phyloP scores from a whole-genome alignment of 148 eudicot genomes.

The Chenopodium formosanum region DNA sequence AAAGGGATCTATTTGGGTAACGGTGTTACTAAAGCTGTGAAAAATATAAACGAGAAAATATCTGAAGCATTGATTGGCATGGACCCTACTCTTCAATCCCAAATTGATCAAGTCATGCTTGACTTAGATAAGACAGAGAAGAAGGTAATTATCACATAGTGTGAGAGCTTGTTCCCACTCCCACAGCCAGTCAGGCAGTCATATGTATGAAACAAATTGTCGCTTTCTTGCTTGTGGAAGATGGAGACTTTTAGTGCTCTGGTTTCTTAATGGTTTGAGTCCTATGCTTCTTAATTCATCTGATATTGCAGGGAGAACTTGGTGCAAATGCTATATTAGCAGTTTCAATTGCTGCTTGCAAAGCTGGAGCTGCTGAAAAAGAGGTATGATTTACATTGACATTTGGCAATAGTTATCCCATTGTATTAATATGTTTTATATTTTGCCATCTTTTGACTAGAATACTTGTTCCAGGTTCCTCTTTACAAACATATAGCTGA shows the following conservation, averaged over 20 bases:
- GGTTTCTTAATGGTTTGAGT: neutral
- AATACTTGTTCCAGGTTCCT: conserved; percentile 59
- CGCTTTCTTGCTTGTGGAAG: neutral
- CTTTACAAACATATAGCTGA: conserved; percentile 93
- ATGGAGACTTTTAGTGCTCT: neutral
- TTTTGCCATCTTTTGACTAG: conserved; percentile 10
- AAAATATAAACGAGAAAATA: conserved; percentile 86
- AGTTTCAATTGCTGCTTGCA: conserved; percentile 97
- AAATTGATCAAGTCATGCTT: conserved; percentile 95
- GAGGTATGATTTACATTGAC: conserved; percentile 48
- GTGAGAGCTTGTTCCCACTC: neutral
- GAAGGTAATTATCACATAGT: conserved; percentile 52
- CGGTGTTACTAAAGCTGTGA: conserved; percentile 82
- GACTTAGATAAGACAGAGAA: conserved; percentile 98
- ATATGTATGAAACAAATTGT: neutral
- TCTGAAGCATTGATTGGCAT: conserved; percentile 94
- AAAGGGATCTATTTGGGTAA: conserved; percentile 77
- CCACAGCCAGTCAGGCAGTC: neutral
- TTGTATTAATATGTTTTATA: neutral
- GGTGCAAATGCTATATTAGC: conserved; percentile 96
- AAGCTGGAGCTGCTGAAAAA: conserved; percentile 98
- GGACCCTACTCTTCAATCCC: conserved; percentile 95
- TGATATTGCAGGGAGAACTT: conserved; percentile 74
- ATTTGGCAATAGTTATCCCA: conserved; percentile 15
- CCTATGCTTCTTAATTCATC: conserved; percentile 9